Evolutionary conservation across 257 asterid genomes (phyloP).

Genomic region (Capsicum chinense): DNA sequence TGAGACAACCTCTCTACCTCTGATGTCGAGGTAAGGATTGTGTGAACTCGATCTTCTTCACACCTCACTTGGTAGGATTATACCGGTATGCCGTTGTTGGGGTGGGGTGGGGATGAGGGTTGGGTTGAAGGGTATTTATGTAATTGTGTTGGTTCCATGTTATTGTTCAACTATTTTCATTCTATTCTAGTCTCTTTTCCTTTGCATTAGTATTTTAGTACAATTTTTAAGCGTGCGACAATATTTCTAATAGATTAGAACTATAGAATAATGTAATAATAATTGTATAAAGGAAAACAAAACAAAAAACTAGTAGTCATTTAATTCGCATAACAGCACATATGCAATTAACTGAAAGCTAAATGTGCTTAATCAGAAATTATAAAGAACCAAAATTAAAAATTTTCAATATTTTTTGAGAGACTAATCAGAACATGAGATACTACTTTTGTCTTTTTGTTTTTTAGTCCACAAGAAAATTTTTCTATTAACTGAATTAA

Average conservation of each 20-base stretch:
- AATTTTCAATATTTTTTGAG: too few relatives aligned
- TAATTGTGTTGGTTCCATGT: slow-evolving; percentile 16
- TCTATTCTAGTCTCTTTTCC: neutral
- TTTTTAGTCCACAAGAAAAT: too few relatives aligned
- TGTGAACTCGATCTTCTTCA: too few relatives aligned
- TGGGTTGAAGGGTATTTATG: neutral
- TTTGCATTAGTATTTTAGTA: neutral
- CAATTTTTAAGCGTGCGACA: neutral
- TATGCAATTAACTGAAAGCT: too few relatives aligned
- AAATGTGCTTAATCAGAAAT: too few relatives aligned
- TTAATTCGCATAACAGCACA: neutral
- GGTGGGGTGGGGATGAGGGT: neutral
- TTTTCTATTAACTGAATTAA: too few relatives aligned
- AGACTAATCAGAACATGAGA: too few relatives aligned
- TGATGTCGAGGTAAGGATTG: too few relatives aligned
- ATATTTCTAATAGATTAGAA: neutral
- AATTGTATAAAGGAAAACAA: neutral
- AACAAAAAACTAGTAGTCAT: neutral
- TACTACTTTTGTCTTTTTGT: too few relatives aligned
- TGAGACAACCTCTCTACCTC: too few relatives aligned
- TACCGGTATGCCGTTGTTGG: neutral
- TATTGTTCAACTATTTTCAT: neutral
- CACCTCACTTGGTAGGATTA: too few relatives aligned
- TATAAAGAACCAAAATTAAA: too few relatives aligned
- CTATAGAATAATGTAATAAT: neutral